Percentiles rank a stretch among this genome's conserved stretches.
phyloP scores from a whole-genome alignment of 768 basidiomycete species.

The Trametopsis cervina region DNA sequence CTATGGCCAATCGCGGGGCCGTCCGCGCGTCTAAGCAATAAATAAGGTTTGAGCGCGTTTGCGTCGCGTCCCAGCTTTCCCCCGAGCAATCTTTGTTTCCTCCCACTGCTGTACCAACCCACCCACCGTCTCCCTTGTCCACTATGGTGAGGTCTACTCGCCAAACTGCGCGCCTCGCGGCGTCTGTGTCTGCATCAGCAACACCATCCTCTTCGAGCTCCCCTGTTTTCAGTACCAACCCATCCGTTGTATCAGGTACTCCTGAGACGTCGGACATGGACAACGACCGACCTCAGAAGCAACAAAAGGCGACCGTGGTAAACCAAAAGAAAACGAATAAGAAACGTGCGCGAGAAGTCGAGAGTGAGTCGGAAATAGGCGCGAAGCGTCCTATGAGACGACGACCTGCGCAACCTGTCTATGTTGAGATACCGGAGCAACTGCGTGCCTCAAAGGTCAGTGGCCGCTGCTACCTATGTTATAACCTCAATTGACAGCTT shows the following conservation, averaged over 20 bases:
- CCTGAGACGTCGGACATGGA: slow-evolving; percentile 43
- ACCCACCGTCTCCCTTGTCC: not conserved
- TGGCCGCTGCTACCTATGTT: not conserved
- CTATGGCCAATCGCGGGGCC: no score
- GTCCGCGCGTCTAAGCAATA: no score
- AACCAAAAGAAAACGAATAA: not conserved
- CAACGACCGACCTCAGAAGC: slow-evolving; percentile 9
- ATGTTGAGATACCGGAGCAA: slow-evolving; percentile 20
- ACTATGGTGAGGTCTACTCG: slow-evolving; percentile 15
- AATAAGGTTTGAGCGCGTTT: not conserved
- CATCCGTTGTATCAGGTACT: slow-evolving; percentile 39
- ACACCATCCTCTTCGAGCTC: slow-evolving; percentile 38
- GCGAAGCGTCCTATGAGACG: slow-evolving; percentile 22
- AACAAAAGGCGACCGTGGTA: not conserved
- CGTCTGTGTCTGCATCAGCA: slow-evolving; percentile 26
- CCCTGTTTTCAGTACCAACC: slow-evolving; percentile 42
- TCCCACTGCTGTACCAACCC: no score
- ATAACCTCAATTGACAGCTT: not conserved
- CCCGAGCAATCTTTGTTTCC: no score
- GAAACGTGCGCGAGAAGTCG: slow-evolving; percentile 10
- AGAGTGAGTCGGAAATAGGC: slow-evolving; percentile 4
- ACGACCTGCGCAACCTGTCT: slow-evolving; percentile 27
- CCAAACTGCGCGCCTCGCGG: slow-evolving; percentile 19
- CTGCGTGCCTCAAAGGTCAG: slow-evolving; percentile 6
- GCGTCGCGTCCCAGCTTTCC: no score